phyloP scores from a whole-genome alignment of 2,329 filamentous ascomycete species.

The Aureobasidium sp. region DNA sequence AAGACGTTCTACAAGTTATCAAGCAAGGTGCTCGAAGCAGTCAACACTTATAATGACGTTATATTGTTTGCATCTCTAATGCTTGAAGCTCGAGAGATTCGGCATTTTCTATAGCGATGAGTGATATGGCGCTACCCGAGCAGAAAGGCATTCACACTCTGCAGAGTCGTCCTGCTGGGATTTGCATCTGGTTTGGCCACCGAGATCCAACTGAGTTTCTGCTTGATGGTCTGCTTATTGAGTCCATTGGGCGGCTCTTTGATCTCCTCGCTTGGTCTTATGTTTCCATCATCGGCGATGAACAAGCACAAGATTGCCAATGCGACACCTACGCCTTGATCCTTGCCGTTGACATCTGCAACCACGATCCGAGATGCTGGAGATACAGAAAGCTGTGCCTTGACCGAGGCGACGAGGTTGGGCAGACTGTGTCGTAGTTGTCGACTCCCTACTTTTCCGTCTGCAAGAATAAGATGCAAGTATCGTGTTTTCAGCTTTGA shows the following conservation, averaged over 20 bases:
- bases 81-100: not conserved
- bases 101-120: too few species aligned
- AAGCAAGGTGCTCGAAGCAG: not conserved
- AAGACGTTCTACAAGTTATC: not conserved
- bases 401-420: conserved; percentile 53
- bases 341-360: conserved; percentile 58
- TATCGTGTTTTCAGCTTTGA: conserved; percentile 37
- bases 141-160: conserved; percentile 85
- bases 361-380: not conserved
- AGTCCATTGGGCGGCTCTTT: not conserved
- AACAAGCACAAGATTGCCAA: conserved; percentile 70
- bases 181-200: conserved; percentile 71
- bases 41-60: not conserved
- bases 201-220: conserved; percentile 74
- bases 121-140: conserved; percentile 39
- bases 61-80: not conserved
- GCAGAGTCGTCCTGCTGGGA: conserved; percentile 75
- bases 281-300: conserved; percentile 56
- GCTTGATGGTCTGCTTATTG: conserved; percentile 66
- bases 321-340: conserved; percentile 70
- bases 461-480: conserved; percentile 57
- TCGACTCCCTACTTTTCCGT: conserved; percentile 73
- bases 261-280: not conserved
- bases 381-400: conserved; percentile 1
- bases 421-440: conserved; percentile 67